Evolutionary conservation across 2,329 filamentous ascomycete genomes (phyloP).

Genomic region (Colletotrichum musicola): DNA sequence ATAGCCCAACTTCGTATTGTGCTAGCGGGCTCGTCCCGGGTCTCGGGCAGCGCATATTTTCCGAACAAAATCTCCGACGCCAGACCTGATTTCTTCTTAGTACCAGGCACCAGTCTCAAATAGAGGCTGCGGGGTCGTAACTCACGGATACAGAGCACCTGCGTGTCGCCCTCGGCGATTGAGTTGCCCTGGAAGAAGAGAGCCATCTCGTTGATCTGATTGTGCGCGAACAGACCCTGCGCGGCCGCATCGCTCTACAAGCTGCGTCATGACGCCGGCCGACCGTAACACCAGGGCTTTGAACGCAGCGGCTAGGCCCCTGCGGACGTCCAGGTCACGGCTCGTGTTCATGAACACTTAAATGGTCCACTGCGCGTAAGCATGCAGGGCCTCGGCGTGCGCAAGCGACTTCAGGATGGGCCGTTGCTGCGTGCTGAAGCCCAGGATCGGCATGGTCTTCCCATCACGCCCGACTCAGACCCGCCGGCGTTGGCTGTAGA

Average conservation of each 20-base stretch:
- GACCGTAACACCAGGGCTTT: conserved; percentile 24
- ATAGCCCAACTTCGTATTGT: conserved; percentile 42
- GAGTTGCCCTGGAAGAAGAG: conserved; percentile 41
- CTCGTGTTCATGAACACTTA: conserved; percentile 23
- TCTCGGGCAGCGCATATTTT: conserved; percentile 41
- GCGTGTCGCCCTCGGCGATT: conserved; percentile 45
- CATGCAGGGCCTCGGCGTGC: conserved; percentile 40
- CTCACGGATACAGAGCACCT: conserved; percentile 47
- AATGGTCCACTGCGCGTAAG: conserved; percentile 39
- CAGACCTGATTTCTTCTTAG: conserved; percentile 36
- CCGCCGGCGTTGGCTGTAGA: conserved; percentile 40
- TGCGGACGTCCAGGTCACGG: conserved; percentile 12
- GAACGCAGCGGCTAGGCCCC: conserved; percentile 35
- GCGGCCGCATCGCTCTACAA: conserved; percentile 46
- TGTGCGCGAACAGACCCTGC: conserved; percentile 45
- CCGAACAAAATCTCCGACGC: conserved; percentile 44
- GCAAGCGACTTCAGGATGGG: conserved; percentile 43
- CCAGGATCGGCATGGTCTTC: background rate
- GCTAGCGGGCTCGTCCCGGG: conserved; percentile 40
- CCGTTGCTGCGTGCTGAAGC: conserved; percentile 45
- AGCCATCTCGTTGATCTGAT: conserved; percentile 42
- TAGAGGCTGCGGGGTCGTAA: background rate
- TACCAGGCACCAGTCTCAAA: background rate
- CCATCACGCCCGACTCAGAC: conserved; percentile 17
- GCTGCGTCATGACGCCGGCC: conserved; percentile 37